Evolutionary conservation across 139 green algal species (phyloP).

Genomic region (Closterium sp.): DNA sequence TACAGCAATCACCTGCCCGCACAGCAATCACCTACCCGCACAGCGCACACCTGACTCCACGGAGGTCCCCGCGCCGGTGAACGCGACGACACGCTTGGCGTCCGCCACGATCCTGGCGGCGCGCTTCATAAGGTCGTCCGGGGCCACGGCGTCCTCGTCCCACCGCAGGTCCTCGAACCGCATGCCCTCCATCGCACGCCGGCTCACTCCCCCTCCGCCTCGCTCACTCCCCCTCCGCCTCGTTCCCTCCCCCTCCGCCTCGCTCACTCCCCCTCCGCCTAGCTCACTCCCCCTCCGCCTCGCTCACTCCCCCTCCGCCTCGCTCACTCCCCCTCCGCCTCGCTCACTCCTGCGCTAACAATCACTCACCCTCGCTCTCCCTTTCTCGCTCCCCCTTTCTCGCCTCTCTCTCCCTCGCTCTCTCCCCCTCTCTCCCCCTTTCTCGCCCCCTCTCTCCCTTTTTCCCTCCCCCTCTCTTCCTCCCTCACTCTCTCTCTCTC

Average conservation of each 20-base stretch:
- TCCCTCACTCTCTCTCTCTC: too few relatives aligned
- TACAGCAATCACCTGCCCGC: too few relatives aligned
- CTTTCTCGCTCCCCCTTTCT: too few relatives aligned
- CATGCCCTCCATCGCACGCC: not conserved
- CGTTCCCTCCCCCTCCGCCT: not conserved
- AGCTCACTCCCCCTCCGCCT: not conserved
- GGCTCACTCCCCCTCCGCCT: not conserved
- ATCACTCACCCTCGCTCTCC: too few relatives aligned
- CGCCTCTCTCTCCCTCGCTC: too few relatives aligned
- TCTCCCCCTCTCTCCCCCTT: too few relatives aligned
- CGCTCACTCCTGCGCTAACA: too few relatives aligned
- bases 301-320: too few relatives aligned
- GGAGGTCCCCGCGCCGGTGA: constrained; percentile 23
- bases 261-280: not conserved
- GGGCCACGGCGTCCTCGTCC: not conserved
- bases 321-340: too few relatives aligned
- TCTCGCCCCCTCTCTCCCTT: too few relatives aligned
- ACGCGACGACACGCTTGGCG: constrained; percentile 1
- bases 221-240: not conserved
- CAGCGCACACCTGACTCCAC: constrained; percentile 8
- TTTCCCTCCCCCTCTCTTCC: too few relatives aligned
- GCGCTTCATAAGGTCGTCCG: not conserved
- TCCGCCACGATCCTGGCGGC: not conserved
- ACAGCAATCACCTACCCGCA: too few relatives aligned
- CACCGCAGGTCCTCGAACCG: not conserved